Percentiles rank a stretch among this genome's conserved stretches.
phyloP scores from a whole-genome alignment of 2,329 filamentous ascomycete species.

The Phaeosphaeriaceae sp. region DNA sequence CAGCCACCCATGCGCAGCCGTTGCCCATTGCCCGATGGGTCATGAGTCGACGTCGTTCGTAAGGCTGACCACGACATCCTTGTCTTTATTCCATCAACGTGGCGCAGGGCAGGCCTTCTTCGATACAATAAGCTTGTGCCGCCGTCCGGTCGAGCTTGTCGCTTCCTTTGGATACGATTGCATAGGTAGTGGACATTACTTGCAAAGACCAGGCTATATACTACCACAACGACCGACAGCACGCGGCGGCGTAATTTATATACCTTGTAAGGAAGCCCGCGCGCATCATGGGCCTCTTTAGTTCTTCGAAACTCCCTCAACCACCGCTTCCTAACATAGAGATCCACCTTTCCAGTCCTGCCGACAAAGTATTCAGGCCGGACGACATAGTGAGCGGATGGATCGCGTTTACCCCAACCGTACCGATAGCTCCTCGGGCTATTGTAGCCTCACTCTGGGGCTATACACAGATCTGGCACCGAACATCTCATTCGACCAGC shows the following conservation, averaged over 20 bases:
- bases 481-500: background rate
- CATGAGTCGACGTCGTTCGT: background rate
- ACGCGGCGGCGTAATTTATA: too few species aligned
- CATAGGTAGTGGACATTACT: too few species aligned
- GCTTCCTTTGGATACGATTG: too few species aligned
- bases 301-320: slow-evolving; percentile 15
- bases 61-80: background rate
- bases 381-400: slow-evolving; percentile 26
- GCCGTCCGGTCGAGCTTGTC: background rate
- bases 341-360: slow-evolving; percentile 17
- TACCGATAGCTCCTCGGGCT: slow-evolving; percentile 20
- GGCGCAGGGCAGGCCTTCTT: background rate
- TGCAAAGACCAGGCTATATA: too few species aligned
- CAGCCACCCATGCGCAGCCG: background rate
- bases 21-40: background rate
- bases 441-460: slow-evolving; percentile 33
- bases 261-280: background rate
- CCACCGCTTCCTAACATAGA: slow-evolving; percentile 21
- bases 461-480: slow-evolving; percentile 26
- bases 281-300: slow-evolving; percentile 22
- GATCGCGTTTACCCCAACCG: slow-evolving; percentile 18
- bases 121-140: background rate
- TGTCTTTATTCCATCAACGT: background rate
- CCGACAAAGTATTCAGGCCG: slow-evolving; percentile 27
- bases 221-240: too few species aligned